A percentile compares a stretch with the other conserved stretches of the same genome.
Conservation (phyloP, 83 land plant genomes). For the Picea abies region DNA sequence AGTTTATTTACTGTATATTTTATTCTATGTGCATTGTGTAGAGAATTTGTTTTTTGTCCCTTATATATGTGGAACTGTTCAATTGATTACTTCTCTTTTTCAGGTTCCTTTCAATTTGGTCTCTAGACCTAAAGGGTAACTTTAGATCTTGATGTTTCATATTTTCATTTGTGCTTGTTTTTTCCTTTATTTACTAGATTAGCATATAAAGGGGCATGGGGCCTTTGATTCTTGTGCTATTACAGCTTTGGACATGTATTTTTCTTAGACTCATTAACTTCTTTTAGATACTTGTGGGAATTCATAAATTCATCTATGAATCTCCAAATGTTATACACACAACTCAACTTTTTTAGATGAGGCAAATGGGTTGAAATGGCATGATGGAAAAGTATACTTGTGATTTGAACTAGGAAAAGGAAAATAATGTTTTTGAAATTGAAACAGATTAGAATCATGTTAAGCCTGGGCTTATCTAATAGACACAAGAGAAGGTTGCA, state of each 20-base stretch:
- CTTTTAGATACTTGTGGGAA: no score
- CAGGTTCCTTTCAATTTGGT: no score
- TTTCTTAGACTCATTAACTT: no score
- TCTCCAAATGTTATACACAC: not conserved
- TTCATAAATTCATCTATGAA: no score
- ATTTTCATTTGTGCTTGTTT: no score
- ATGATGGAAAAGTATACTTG: not conserved
- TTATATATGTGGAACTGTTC: not conserved
- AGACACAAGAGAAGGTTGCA: not conserved
- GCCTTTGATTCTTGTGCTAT: no score
- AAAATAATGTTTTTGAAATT: not conserved
- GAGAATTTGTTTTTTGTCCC: not conserved
- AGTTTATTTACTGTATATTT: not conserved
- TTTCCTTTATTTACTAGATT: no score
- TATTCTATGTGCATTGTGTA: not conserved
- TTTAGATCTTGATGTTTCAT: no score
- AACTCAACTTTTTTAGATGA: not conserved
- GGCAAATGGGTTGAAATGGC: not conserved
- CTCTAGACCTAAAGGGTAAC: no score
- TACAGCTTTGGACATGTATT: no score
- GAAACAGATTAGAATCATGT: not conserved
- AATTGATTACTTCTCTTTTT: not conserved
- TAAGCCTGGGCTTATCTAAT: not conserved
- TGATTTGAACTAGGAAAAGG: not conserved
- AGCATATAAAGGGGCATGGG: no score